Evolutionary conservation across 345 rosid species (phyloP).

Genomic region (Diplotaxis tenuifolia): DNA sequence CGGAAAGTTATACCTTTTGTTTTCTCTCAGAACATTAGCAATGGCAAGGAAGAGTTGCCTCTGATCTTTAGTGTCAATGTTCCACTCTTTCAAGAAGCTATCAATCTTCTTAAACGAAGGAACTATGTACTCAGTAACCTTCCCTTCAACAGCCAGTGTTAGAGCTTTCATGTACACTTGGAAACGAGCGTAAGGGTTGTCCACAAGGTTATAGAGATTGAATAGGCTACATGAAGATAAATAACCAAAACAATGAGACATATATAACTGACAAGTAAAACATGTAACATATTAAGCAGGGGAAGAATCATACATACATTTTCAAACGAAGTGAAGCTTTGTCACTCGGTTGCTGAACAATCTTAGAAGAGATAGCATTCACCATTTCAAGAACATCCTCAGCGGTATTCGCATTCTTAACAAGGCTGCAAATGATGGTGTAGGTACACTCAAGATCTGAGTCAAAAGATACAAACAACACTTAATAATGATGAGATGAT

Average conservation of each 20-base stretch:
- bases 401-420: slow-evolving; percentile 51
- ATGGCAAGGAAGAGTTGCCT: slow-evolving; percentile 75
- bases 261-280: slow-evolving; percentile 15
- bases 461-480: slow-evolving; percentile 7
- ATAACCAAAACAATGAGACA: slow-evolving; percentile 8
- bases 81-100: slow-evolving; percentile 94
- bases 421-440: slow-evolving; percentile 91
- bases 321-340: slow-evolving; percentile 83
- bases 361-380: slow-evolving; percentile 65
- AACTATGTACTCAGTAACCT: slow-evolving; percentile 62
- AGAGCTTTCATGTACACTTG: slow-evolving; percentile 80
- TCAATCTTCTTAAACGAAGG: slow-evolving; percentile 83
- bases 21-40: slow-evolving; percentile 69
- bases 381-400: slow-evolving; percentile 78
- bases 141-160: slow-evolving; percentile 66
- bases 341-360: slow-evolving; percentile 79
- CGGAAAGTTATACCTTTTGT: slow-evolving; percentile 55
- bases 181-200: slow-evolving; percentile 61
- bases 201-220: slow-evolving; percentile 86
- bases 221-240: slow-evolving; percentile 63
- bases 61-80: slow-evolving; percentile 70
- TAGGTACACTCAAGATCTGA: slow-evolving; percentile 94
- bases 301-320: slow-evolving; percentile 61
- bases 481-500: not conserved
- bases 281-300: not conserved